Conservation (phyloP, 192 early-diverging fungal species). For the Obelidium mucronatum region DNA sequence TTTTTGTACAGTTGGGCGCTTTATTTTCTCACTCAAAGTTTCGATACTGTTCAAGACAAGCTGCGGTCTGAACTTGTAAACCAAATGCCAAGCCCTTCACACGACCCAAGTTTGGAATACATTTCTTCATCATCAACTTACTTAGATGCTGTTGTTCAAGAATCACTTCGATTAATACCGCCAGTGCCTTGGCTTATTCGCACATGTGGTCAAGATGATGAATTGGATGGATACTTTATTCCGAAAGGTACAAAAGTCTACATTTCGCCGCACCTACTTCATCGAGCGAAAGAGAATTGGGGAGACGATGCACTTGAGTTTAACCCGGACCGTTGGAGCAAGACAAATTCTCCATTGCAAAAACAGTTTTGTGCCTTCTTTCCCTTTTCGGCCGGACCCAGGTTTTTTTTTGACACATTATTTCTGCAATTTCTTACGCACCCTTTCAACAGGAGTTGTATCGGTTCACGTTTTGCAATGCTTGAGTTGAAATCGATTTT, state of each 20-base stretch:
- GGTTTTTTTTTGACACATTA: too few relatives aligned
- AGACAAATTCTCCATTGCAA: too few relatives aligned
- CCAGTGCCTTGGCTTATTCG: not conserved
- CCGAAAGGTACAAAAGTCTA: slow-evolving; percentile 22
- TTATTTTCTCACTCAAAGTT: not conserved
- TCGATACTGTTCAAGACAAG: not conserved
- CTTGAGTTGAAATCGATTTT: too few relatives aligned
- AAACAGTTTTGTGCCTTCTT: too few relatives aligned
- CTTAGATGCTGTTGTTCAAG: not conserved
- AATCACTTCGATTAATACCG: not conserved
- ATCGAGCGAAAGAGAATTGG: slow-evolving; percentile 20
- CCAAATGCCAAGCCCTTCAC: not conserved
- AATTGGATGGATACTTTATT: slow-evolving; percentile 17
- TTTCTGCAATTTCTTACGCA: too few relatives aligned
- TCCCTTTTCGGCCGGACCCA: too few relatives aligned
- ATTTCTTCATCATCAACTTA: not conserved
- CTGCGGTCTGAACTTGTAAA: slow-evolving; percentile 1
- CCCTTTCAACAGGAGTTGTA: too few relatives aligned
- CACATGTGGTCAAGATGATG: not conserved
- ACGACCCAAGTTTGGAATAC: not conserved
- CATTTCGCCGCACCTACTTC: slow-evolving; percentile 4
- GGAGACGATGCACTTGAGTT: slow-evolving; percentile 37
- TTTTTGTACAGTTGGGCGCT: slow-evolving; percentile 15
- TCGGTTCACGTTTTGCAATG: too few relatives aligned
- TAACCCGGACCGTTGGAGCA: slow-evolving; percentile 35